Evolutionary conservation across 352 stramenopile species (phyloP), one percentile per base, ranked within the genome.

Genomic region (Phytophthora gonapodyides): DNA sequence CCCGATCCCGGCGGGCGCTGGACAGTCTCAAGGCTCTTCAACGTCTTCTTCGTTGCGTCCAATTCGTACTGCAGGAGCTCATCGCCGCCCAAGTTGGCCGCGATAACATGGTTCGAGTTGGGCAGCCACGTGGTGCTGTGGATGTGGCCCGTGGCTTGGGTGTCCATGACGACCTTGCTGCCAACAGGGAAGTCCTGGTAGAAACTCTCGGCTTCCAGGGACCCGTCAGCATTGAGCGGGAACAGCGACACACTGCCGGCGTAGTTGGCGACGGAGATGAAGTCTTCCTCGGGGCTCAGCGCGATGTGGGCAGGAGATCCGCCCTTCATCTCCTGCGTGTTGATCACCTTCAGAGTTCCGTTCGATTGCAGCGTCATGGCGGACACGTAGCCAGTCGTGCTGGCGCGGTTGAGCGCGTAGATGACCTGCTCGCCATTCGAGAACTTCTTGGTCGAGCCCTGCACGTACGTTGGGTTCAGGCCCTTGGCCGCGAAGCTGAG

Each of bases 101-200:
- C 75, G 12, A 86, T 65, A n/a, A 88, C 58, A 38, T 67, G 62
- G 8, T 60, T 73, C 12, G 67, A 74, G 31, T 64, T 67, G 12
- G 69, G 69, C 15, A 83, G 49, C 82, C 82, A 91, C 24, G 67
- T 81, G 43, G 73, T 78, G 41, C 79, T 88, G 73, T 91, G 82
- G 63, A 82, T 62, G 56, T 88, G 79, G 5, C 76, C 46, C 11
- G 64, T 74, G 19, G 80, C 69, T 41, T 88, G 81, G 31, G 55
- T 57, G n/a, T 59, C 44, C 19, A 64, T 56, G 8, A 75, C 67
- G 1, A 76, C 77, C n/a, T 71, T 64, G 40, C 76, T 86, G 19
- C 64, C 75, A 27, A 53, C 36, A 1, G 64, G 61, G 59, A 79
- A 89, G 37, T 71, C 47, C 51, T 83, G 57, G 31, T 78, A 69